Percentiles rank a stretch among this genome's conserved stretches.
These are phyloP conservation scores for Artemisia argyi DNA, from an alignment of 129 eudicot genomes.

Conservation along the genomic window DNA sequence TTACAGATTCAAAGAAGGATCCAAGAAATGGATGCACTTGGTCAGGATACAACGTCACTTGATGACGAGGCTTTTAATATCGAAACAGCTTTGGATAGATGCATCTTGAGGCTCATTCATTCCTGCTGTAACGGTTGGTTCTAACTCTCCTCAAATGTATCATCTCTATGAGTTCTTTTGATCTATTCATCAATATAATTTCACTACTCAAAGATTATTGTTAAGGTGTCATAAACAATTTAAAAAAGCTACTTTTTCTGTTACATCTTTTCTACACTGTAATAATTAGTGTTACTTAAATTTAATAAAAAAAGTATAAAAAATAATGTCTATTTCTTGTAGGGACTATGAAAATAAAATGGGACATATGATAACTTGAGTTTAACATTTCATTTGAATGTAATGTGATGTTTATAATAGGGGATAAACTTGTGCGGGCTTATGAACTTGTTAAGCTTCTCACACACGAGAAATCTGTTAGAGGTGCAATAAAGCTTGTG, in stretches of 20 bases:
- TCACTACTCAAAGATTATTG: not conserved
- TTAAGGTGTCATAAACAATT: not conserved
- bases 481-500: constrained; percentile 93
- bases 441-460: constrained; percentile 88
- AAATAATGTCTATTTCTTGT: not conserved
- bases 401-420: constrained; percentile 35
- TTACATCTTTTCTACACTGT: not conserved
- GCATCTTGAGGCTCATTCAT: constrained; percentile 96
- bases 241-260: not conserved
- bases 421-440: constrained; percentile 95
- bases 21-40: constrained; percentile 58
- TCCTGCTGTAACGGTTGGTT: constrained; percentile 89
- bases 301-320: not conserved
- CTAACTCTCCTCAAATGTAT: constrained; percentile 5
- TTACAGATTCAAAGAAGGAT: constrained; percentile 81
- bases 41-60: constrained; percentile 57
- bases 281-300: not conserved
- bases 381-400: not conserved
- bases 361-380: no score
- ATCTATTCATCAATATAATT: no score
- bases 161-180: no score
- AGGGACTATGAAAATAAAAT: no score
- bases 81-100: constrained; percentile 89
- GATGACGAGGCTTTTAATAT: constrained; percentile 79
- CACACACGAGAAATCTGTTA: constrained; percentile 86